A percentile compares a stretch with the other conserved stretches of the same genome.
These are phyloP conservation scores for Stromatinia cepivora DNA, from an alignment of 2,329 filamentous ascomycete genomes.

Conservation along the genomic window DNA sequence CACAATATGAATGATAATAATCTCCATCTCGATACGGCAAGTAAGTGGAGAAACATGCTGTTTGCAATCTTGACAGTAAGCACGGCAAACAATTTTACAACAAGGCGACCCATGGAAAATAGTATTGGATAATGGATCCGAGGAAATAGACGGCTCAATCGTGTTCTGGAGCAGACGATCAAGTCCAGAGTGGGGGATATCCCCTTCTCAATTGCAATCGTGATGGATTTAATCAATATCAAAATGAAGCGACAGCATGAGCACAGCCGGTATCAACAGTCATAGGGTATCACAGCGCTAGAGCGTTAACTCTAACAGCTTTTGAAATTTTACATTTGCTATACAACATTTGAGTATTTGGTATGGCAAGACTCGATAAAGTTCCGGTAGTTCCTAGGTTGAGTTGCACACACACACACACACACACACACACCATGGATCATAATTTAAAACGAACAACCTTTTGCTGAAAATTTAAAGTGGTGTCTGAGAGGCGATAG, in stretches of 20 bases:
- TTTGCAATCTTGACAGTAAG: neutral
- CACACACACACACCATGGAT: neutral
- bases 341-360: neutral
- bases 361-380: neutral
- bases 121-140: neutral
- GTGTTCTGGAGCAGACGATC: neutral
- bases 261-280: no score
- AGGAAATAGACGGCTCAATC: neutral
- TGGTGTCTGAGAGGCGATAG: neutral
- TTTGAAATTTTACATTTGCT: neutral
- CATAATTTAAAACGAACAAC: neutral
- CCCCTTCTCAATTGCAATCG: neutral
- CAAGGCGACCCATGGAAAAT: neutral
- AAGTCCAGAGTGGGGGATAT: neutral
- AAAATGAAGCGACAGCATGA: neutral
- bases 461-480: neutral
- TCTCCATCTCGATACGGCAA: neutral
- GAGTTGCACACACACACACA: neutral
- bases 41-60: constrained; percentile 1
- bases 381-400: no score
- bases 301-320: neutral
- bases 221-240: neutral
- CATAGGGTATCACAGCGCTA: no score
- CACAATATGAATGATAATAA: neutral
- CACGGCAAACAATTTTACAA: neutral